Base-by-base conservation (phyloP, 306 rosid genomes). In the Vigna mungo region DNA sequence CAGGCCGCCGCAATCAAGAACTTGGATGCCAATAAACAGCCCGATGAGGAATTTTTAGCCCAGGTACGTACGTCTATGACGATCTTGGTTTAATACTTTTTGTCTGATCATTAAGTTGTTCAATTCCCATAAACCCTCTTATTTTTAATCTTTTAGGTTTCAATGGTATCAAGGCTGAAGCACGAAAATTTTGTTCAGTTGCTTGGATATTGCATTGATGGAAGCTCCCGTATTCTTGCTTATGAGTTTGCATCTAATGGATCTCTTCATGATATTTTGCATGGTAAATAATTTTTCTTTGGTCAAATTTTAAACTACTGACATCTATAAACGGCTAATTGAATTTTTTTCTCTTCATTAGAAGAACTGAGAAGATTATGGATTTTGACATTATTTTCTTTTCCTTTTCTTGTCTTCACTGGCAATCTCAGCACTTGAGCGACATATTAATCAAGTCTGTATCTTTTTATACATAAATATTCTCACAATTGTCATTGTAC, bases 191-290 rank as follows among this genome's bases (percentile, higher is more conserved):
- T 94, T 89, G 96, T 94, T 71, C 89, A 84, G 48, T 76, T 94
- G 84, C 90, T 94, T 72, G 96, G 97, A 55, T 94, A 91, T 81
- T 92, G 96, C 25, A 78, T 94, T 55, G 96, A 91, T 81, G 98
- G 96, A 54, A 88, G 62, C 78, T 90, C 91, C 18, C 97, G 98
- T 51, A 77, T 90, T 77, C 94, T 94, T 83, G 96, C 91, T 59
- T 94, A 90, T 43, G 97, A 94, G 89, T 90, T 87, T 83, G 98
- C 98, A 53, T 89, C 97, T 74, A 94, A 90, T 85, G 98, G 98
- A 74, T 94, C 98, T 74, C 98, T 94, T 84, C 98, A 94, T 77
- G 98, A 94, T 85, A 94, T 94, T 85, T 83, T 94, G 80, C 97
- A 94, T 37, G 98, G 98, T 94, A 87, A 72, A 76, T 83, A 60